Conservation (phyloP, 805 yeast genomes). For the Saturnispora saitoi region DNA sequence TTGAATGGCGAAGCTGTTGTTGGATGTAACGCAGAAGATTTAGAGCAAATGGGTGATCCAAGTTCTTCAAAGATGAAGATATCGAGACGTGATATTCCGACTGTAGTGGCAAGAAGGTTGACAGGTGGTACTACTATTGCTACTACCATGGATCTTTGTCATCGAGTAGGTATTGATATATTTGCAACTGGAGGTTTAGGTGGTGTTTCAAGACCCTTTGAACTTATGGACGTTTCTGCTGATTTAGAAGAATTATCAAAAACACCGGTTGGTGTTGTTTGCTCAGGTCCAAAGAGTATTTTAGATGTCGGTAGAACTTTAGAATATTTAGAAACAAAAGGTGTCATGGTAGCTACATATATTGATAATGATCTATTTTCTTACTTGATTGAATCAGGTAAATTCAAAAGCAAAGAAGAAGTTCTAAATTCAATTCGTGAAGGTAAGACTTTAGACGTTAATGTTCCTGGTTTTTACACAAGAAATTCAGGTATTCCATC, state of each 20-base stretch:
- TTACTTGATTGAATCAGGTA: neutral
- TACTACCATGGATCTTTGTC: conserved; percentile 76
- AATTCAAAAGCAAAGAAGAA: neutral
- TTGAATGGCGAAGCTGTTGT: conserved; percentile 62
- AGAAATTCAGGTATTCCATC: conserved; percentile 66
- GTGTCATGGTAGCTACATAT: conserved; percentile 71
- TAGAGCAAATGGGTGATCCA: conserved; percentile 41
- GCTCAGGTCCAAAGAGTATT: conserved; percentile 86
- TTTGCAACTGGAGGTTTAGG: conserved; percentile 94
- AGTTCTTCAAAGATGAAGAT: conserved; percentile 43
- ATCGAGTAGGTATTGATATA: conserved; percentile 66
- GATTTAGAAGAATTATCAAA: conserved; percentile 78
- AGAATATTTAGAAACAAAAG: conserved; percentile 86
- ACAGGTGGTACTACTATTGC: conserved; percentile 89
- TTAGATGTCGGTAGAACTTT: conserved; percentile 72
- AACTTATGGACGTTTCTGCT: conserved; percentile 71
- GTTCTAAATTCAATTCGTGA: neutral
- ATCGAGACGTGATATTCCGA: conserved; percentile 73
- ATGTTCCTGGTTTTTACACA: conserved; percentile 75
- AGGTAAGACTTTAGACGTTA: conserved; percentile 9
- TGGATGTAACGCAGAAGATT: conserved; percentile 45
- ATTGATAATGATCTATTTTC: conserved; percentile 18
- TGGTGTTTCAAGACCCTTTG: conserved; percentile 80
- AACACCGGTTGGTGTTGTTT: conserved; percentile 83
- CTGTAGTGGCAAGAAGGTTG: conserved; percentile 51